These are phyloP conservation scores for Stachybotrys chlorohalonatus DNA, from an alignment of 2,329 filamentous ascomycete genomes.

Conservation along the genomic window DNA sequence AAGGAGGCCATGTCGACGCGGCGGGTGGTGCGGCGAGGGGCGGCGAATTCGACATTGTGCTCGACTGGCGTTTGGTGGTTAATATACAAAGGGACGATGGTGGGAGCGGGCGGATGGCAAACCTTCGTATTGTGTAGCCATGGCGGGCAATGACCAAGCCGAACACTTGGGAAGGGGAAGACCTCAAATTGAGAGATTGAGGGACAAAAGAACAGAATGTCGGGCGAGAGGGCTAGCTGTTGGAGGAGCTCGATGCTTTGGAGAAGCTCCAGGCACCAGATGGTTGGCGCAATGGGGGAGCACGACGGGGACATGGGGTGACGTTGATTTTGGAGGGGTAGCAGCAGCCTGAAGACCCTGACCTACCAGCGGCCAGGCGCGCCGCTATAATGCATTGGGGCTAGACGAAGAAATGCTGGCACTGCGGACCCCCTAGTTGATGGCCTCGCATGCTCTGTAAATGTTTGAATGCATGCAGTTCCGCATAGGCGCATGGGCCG, in stretches of 20 bases:
- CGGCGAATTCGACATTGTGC: constrained; percentile 47
- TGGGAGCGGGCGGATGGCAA: constrained; percentile 6
- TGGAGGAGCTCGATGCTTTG: background rate
- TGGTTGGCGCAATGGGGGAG: background rate
- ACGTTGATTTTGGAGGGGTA: background rate
- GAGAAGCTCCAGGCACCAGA: background rate
- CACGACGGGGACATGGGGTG: background rate
- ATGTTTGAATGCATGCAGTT: too few relatives aligned
- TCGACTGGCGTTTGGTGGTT: constrained; percentile 38
- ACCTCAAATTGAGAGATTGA: too few relatives aligned
- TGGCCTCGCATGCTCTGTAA: too few relatives aligned
- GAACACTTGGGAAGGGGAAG: background rate
- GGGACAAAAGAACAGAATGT: too few relatives aligned
- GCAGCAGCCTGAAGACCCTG: too few relatives aligned
- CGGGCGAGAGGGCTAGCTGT: too few relatives aligned
- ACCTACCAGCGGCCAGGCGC: too few relatives aligned
- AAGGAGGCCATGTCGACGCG: constrained; percentile 57
- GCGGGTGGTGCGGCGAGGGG: constrained; percentile 32
- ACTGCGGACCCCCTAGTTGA: too few relatives aligned
- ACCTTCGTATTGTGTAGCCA: constrained; percentile 53
- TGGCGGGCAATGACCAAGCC: constrained; percentile 14
- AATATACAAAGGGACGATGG: constrained; percentile 2
- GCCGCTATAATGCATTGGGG: too few relatives aligned
- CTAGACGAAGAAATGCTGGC: too few relatives aligned
- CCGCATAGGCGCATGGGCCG: too few relatives aligned